phyloP scores from a whole-genome alignment of 2,329 filamentous ascomycete species.

The Aspergillus uvarum region DNA sequence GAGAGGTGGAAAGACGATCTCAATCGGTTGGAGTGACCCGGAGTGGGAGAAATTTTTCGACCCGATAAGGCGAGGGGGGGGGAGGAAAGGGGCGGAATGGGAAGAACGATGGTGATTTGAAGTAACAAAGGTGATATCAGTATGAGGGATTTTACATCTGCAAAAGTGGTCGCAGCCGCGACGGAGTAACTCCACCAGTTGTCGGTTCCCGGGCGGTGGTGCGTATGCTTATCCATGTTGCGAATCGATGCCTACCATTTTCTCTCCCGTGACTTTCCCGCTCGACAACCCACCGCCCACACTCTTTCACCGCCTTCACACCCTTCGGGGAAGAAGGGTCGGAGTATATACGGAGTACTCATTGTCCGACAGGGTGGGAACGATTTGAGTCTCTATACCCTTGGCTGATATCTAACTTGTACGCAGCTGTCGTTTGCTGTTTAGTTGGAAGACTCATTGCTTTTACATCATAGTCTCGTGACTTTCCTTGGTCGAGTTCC shows the following conservation, averaged over 20 bases:
- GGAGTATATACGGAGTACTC: too few relatives aligned
- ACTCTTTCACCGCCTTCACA: neutral
- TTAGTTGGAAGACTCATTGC: too few relatives aligned
- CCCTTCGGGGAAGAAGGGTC: too few relatives aligned
- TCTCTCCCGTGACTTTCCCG: neutral
- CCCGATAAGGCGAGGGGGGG: slow-evolving; percentile 10
- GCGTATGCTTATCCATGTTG: too few relatives aligned
- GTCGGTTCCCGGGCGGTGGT: neutral
- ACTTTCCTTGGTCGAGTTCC: too few relatives aligned
- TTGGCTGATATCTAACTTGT: too few relatives aligned
- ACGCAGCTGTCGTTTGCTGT: too few relatives aligned
- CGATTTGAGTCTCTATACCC: too few relatives aligned
- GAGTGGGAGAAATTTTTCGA: neutral
- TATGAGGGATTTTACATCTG: slow-evolving; percentile 27
- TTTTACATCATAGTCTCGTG: too few relatives aligned
- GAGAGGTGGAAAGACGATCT: too few relatives aligned
- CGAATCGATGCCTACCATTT: too few relatives aligned
- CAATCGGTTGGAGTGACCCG: neutral
- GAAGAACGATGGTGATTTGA: slow-evolving; percentile 6
- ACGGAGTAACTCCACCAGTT: neutral
- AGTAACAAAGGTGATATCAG: neutral
- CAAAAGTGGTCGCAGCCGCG: neutral
- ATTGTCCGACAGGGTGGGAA: too few relatives aligned
- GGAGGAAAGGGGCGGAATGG: slow-evolving; percentile 16
- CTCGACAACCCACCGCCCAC: neutral